Base-by-base conservation (phyloP, 192 early-diverging fungal species). In the Spizellomyces sp. region DNA sequence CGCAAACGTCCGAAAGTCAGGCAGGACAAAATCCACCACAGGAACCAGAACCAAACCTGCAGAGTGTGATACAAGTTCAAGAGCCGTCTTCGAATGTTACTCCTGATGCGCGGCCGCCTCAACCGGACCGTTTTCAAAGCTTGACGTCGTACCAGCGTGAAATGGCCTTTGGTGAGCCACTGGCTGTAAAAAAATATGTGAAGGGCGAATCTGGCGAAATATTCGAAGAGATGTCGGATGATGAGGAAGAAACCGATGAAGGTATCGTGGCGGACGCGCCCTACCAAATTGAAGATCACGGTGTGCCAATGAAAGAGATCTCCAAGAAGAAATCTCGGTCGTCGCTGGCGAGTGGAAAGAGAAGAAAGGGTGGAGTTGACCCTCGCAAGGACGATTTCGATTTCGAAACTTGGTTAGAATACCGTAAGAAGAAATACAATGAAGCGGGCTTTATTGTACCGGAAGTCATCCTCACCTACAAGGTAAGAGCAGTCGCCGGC, bases 381-480 rank as follows among this genome's bases (percentile, higher is more conserved):
- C 70, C 70, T 52, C 47, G 19, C 14, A 64, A 47, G 2, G 70
- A 71, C 44, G 62, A 71, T 43, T 71, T 71, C 43, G 70, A 71
- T 22, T 48, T 71, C 8, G 48, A 9, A 6, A 44, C 62, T 15
- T 71, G 59, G 58, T 45, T 71, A 6, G 42, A 63, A 1, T 9
- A 27, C 1, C 15, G 45, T n/a, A 45, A 22, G 19, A 15, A 71
- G 48, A 41, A n/a, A 5, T 17, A 12, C 42, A 50, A 17, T 5
- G 70, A 64, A 9, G 52, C 45, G 9, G 70, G 70, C n/a, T 71
- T 71, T 60, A 19, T 62, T 42, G 70, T 71, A 5, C 61, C 70
- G 7, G 42, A 63, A 8, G 70, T 71, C 48, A 44, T 64, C 43
- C 36, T 71, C 21, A 71, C 61, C 15, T 71, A 41, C 48, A 71